Base-by-base conservation (phyloP, 495 filamentous ascomycete species). In the Achaetomiella virescens region DNA sequence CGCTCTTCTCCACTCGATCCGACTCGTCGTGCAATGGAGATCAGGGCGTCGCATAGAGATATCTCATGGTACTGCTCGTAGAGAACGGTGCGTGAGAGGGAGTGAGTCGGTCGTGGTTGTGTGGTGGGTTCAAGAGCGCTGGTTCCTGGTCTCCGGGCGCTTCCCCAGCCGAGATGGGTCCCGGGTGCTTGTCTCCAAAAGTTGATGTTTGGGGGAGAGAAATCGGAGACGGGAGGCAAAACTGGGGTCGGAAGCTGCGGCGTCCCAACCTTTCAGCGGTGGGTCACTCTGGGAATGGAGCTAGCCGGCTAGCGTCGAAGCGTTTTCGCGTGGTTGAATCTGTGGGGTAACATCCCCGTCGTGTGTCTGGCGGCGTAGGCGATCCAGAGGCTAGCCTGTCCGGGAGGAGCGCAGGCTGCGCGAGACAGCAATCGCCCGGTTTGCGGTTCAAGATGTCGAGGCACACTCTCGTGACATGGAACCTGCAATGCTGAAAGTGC, bases 291-390 rank as follows among this genome's bases (percentile, higher is more conserved):
- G 12, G 42, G 3, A 22, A 15, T 17, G 21, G n/a, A 38, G 24
- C 33, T 47, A 43, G 18, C 6, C 41, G 41, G 21, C 18, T 47
- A 52, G 54, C 54, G 54, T 57, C 51, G 27, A 45, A 60, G 60
- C 52, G 62, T 67, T 60, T 64, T 65, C 62, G 64, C 55, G 62
- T 58, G 66, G 41, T 41, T 49, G 45, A 53, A 57, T n/a, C 57
- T 67, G 62, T 65, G 64, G 66, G 64, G 66, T 62, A 66, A 59
- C 55, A 59, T 46, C 52, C 52, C 52, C 9, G 55, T 44, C 44
- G 46, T 22, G 38, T 55, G 33, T 44, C 37, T 55, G 6, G 17
- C 38, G n/a, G 52, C 43, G 44, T 5, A 36, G 25, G 31, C 21
- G 22, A 33, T 22, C 14, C 22, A 36, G 37, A 14, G 18, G 46